Evolutionary conservation across 2,329 filamentous ascomycete genomes (phyloP).

Genomic region (Pestalotiopsis fici): DNA sequence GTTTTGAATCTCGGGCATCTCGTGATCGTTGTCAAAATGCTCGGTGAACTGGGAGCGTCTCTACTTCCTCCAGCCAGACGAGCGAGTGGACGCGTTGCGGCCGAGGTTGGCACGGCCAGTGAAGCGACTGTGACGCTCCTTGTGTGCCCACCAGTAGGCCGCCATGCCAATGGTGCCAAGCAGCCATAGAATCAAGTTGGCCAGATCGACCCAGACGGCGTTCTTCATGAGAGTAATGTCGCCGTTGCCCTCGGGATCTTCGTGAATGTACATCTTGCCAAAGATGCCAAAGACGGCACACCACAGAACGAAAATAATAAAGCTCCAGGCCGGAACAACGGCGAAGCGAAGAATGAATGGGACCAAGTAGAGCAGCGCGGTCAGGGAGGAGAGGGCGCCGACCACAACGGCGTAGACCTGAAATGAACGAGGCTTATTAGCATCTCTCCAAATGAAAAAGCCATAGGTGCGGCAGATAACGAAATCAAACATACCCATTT

Average conservation of each 20-base stretch:
- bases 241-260: slow-evolving; percentile 62
- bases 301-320: slow-evolving; percentile 76
- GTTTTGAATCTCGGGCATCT: background rate
- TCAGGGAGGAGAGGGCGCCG: slow-evolving; percentile 65
- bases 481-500: slow-evolving; percentile 64
- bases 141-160: slow-evolving; percentile 60
- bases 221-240: slow-evolving; percentile 78
- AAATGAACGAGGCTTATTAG: background rate
- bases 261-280: slow-evolving; percentile 75
- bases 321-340: slow-evolving; percentile 67
- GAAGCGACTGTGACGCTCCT: slow-evolving; percentile 53
- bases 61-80: slow-evolving; percentile 17
- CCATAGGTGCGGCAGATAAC: background rate
- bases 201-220: slow-evolving; percentile 81
- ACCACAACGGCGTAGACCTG: slow-evolving; percentile 74
- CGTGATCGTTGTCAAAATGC: background rate
- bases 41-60: background rate
- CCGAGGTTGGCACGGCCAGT: slow-evolving; percentile 58
- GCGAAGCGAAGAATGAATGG: slow-evolving; percentile 59
- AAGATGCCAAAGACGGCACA: slow-evolving; percentile 83
- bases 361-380: slow-evolving; percentile 65
- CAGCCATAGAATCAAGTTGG: slow-evolving; percentile 76
- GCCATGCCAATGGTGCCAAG: slow-evolving; percentile 57
- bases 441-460: background rate
- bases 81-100: slow-evolving; percentile 19